These are phyloP conservation scores for Scytalidium lignicola DNA, from an alignment of 2,329 filamentous ascomycete species.

Conservation along the genomic window DNA sequence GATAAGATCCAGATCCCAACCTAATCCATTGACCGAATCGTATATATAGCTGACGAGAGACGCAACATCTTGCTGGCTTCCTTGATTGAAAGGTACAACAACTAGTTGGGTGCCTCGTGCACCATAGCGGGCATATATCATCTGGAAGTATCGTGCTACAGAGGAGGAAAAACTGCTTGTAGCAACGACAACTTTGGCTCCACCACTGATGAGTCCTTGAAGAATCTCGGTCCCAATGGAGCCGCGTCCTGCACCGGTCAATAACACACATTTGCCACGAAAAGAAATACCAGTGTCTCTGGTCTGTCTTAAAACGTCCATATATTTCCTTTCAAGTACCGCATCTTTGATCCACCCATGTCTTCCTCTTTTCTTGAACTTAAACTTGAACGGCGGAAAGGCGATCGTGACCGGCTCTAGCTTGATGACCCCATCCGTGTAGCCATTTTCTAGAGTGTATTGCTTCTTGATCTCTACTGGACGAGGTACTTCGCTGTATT, in stretches of 20 bases:
- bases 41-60: slow-evolving; percentile 91
- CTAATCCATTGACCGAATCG: slow-evolving; percentile 85
- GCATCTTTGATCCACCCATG: no score
- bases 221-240: slow-evolving; percentile 94
- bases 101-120: slow-evolving; percentile 89
- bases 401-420: no score
- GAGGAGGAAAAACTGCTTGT: slow-evolving; percentile 91
- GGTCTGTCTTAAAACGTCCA: slow-evolving; percentile 82
- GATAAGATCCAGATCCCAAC: slow-evolving; percentile 94
- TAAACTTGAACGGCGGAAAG: no score
- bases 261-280: slow-evolving; percentile 86
- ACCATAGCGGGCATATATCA: slow-evolving; percentile 90
- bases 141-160: slow-evolving; percentile 96
- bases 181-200: slow-evolving; percentile 92
- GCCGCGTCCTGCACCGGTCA: slow-evolving; percentile 93
- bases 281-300: slow-evolving; percentile 81
- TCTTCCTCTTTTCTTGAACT: no score
- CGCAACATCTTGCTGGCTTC: slow-evolving; percentile 92
- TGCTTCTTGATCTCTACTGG: no score
- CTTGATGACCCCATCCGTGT: no score
- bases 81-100: slow-evolving; percentile 96
- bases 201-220: slow-evolving; percentile 88
- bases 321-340: slow-evolving; percentile 84
- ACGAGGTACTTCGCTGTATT: no score
- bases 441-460: no score